These are phyloP conservation scores for Ustilago tritici DNA, from an alignment of 1,284 basidiomycete species.

Conservation along the genomic window DNA sequence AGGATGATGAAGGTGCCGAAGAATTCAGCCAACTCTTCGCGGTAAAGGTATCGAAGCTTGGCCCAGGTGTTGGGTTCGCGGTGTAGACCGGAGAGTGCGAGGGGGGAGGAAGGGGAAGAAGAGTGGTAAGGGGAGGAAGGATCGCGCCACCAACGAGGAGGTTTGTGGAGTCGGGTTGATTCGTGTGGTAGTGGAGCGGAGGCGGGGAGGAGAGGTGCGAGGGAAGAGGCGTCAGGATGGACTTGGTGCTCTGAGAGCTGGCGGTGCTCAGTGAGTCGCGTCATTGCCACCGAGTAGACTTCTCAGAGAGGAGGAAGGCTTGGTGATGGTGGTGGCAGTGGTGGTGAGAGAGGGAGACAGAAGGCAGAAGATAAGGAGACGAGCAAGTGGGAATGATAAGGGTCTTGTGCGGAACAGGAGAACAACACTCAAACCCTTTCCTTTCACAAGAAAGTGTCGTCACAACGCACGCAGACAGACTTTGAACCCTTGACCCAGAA, in stretches of 20 bases:
- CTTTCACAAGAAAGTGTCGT: constrained; percentile 8
- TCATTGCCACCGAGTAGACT: constrained; percentile 6
- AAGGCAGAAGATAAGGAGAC: constrained; percentile 6
- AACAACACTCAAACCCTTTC: constrained; percentile 19
- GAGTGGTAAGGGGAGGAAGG: constrained; percentile 3
- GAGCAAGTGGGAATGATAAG: background rate
- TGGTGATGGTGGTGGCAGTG: background rate
- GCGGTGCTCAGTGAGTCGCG: constrained; percentile 10
- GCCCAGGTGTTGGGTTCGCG: constrained; percentile 45
- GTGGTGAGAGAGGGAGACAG: background rate
- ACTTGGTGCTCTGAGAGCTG: constrained; percentile 31
- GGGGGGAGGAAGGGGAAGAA: background rate
- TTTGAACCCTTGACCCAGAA: background rate
- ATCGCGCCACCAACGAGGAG: constrained; percentile 33
- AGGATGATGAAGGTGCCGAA: constrained; percentile 61
- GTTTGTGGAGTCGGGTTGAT: constrained; percentile 44
- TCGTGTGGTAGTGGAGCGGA: constrained; percentile 37
- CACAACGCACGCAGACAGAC: constrained; percentile 6
- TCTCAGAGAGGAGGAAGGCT: background rate
- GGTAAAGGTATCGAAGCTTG: constrained; percentile 42
- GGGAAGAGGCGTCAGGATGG: constrained; percentile 29
- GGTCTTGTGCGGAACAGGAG: background rate
- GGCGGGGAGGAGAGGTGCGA: constrained; percentile 32
- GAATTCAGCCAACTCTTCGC: constrained; percentile 60
- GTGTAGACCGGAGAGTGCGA: background rate